Conservation (phyloP, 192 early-diverging fungal genomes). For the Backusella morwellensis region DNA sequence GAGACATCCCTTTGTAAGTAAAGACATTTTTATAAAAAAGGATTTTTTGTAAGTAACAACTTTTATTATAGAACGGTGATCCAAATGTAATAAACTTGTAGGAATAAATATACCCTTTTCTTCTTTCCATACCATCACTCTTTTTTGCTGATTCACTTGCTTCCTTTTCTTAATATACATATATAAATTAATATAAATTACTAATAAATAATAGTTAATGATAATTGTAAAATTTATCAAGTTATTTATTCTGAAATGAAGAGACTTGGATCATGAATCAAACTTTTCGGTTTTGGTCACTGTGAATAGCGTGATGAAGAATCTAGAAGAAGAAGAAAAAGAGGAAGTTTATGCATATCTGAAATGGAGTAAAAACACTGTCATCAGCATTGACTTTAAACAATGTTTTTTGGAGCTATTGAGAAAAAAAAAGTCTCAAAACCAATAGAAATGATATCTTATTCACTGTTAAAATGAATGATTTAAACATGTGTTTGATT, state of each 20-base stretch:
- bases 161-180: background rate
- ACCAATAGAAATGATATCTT: too few relatives aligned
- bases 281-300: background rate
- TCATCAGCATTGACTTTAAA: too few relatives aligned
- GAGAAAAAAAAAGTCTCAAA: too few relatives aligned
- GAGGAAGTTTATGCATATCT: background rate
- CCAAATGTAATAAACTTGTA: slow-evolving; percentile 29
- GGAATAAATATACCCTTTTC: background rate
- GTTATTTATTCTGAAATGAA: background rate
- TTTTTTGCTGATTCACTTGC: background rate
- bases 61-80: slow-evolving; percentile 28
- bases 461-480: too few relatives aligned
- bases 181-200: background rate
- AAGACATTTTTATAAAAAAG: too few relatives aligned
- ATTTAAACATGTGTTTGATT: too few relatives aligned
- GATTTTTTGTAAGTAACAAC: background rate
- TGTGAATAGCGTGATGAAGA: background rate
- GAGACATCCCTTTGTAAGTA: slow-evolving; percentile 54
- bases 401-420: too few relatives aligned
- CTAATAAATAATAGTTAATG: background rate
- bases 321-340: background rate
- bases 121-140: background rate
- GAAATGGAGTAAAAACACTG: too few relatives aligned
- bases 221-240: background rate
- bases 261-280: background rate